These are phyloP conservation scores for Fusarium begoniae DNA, from an alignment of 2,329 filamentous ascomycete species.

Conservation along the genomic window DNA sequence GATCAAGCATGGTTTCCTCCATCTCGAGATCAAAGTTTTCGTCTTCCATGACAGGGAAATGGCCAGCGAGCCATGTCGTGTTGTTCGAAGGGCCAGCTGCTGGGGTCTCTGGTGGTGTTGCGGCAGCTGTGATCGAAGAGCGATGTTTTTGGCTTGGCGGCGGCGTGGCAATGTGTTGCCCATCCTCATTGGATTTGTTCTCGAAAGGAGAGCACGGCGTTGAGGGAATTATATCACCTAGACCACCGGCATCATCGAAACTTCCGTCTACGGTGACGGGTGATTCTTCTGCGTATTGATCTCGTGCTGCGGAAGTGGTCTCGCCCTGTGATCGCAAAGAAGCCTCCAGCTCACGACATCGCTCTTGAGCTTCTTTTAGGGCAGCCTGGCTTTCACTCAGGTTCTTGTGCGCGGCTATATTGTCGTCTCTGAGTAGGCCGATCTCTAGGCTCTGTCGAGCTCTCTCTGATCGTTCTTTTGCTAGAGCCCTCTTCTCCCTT, in stretches of 20 bases:
- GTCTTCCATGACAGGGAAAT: not conserved
- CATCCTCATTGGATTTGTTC: not conserved
- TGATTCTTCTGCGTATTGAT: rapidly evolving
- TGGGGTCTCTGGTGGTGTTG: not conserved
- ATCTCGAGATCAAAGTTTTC: not conserved
- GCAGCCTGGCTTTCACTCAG: rapidly evolving
- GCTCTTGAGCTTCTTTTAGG: not conserved
- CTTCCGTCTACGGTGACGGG: not conserved
- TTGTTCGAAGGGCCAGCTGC: not conserved
- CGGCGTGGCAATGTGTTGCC: not conserved
- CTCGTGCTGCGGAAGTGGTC: not conserved
- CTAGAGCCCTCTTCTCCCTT: not conserved
- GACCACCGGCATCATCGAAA: not conserved
- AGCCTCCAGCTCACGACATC: not conserved
- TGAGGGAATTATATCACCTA: no score
- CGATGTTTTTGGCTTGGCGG: not conserved
- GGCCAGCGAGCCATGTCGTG: rapidly evolving
- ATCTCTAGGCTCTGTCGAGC: not conserved
- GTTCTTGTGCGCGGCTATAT: not conserved
- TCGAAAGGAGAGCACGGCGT: not conserved
- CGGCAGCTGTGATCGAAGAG: no score
- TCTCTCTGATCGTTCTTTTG: not conserved
- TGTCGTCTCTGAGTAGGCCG: not conserved
- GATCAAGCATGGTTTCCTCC: rapidly evolving
- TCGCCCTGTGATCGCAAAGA: not conserved